A percentile compares a stretch with the other conserved stretches of the same genome.
phyloP scores from a whole-genome alignment of 1,139 yeast genomes.

The Taphrina sp. region DNA sequence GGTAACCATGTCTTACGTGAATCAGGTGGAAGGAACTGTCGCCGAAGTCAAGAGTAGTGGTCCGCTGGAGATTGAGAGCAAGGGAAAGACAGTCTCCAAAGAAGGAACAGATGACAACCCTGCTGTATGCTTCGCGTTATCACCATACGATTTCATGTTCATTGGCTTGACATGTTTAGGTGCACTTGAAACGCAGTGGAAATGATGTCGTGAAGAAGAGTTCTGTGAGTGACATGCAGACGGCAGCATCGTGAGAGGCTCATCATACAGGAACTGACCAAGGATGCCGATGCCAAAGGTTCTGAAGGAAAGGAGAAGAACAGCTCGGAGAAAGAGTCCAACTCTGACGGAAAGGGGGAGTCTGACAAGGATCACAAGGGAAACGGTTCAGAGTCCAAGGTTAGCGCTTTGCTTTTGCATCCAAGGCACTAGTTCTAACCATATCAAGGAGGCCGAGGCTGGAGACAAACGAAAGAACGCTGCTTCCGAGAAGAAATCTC shows the following conservation, averaged over 20 bases:
- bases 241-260: background rate
- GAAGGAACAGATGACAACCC: constrained; percentile 23
- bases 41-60: constrained; percentile 27
- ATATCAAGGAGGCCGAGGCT: constrained; percentile 4
- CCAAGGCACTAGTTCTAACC: background rate
- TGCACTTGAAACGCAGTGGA: constrained; percentile 27
- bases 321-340: background rate
- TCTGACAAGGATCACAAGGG: background rate
- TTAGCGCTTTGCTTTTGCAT: background rate
- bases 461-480: constrained; percentile 18
- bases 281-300: constrained; percentile 17
- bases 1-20: too few relatives aligned
- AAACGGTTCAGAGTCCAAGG: too few relatives aligned
- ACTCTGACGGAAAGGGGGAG: background rate
- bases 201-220: constrained; percentile 31
- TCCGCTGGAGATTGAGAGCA: constrained; percentile 30
- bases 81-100: constrained; percentile 31
- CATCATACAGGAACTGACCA: constrained; percentile 16
- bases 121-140: constrained; percentile 24
- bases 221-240: constrained; percentile 7
- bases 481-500: constrained; percentile 15
- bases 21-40: constrained; percentile 26
- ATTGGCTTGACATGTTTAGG: too few relatives aligned
- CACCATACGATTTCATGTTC: too few relatives aligned
- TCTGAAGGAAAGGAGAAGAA: constrained; percentile 4